Conservation (phyloP, 768 basidiomycete species). For the Termitomyces sp. region DNA sequence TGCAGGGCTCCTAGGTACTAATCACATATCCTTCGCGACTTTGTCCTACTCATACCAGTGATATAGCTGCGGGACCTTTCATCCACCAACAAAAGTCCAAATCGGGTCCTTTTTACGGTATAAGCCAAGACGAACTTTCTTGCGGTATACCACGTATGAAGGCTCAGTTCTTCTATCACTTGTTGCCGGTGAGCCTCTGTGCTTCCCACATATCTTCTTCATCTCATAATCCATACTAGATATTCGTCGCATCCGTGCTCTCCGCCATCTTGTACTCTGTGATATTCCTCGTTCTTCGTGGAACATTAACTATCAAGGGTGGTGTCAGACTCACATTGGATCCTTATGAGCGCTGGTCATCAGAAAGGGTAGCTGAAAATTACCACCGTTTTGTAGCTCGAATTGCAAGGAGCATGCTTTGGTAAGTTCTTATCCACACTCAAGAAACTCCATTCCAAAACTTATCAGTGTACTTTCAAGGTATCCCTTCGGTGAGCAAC, state of each 20-base stretch:
- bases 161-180: conserved; percentile 48
- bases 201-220: not conserved
- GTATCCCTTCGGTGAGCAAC: conserved; percentile 54
- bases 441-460: not conserved
- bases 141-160: conserved; percentile 51
- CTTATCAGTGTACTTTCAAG: conserved; percentile 26
- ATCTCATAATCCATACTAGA: conserved; percentile 32
- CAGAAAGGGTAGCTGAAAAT: conserved; percentile 31
- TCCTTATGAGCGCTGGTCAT: conserved; percentile 41
- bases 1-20: conserved; percentile 47
- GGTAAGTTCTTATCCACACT: conserved; percentile 39
- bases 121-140: conserved; percentile 39
- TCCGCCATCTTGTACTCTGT: conserved; percentile 60
- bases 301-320: conserved; percentile 47
- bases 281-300: conserved; percentile 56
- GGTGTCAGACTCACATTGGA: conserved; percentile 50
- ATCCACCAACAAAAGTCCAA: conserved; percentile 16
- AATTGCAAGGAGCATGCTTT: conserved; percentile 68
- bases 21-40: too few species aligned
- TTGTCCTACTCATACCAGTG: not conserved
- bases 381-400: conserved; percentile 60
- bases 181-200: conserved; percentile 51
- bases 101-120: conserved; percentile 46
- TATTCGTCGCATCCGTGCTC: conserved; percentile 53
- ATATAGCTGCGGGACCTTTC: conserved; percentile 33